Evolutionary conservation across 2,329 filamentous ascomycete genomes (phyloP).

Genomic region (Phoma sp.): DNA sequence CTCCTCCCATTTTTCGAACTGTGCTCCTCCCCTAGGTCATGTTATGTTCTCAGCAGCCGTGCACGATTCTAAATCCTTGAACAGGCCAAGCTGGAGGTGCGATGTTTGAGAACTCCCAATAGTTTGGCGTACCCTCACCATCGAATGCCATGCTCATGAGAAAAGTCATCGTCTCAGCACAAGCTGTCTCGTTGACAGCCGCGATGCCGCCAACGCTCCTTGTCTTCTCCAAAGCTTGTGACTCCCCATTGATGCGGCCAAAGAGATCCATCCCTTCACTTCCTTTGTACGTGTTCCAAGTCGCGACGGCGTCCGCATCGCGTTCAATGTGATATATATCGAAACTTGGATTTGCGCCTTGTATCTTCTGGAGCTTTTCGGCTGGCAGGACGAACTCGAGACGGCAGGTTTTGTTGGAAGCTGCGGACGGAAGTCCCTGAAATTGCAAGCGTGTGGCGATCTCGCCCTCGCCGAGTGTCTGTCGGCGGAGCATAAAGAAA

Average conservation of each 20-base stretch:
- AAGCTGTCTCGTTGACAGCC: constrained; percentile 25
- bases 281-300: constrained; percentile 32
- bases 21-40: no score
- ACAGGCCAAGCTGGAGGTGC: constrained; percentile 30
- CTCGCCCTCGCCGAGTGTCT: constrained; percentile 24
- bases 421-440: constrained; percentile 5
- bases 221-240: constrained; percentile 19
- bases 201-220: constrained; percentile 25
- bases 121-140: constrained; percentile 29
- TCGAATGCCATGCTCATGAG: constrained; percentile 37
- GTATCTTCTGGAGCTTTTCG: constrained; percentile 16
- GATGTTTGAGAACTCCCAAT: constrained; percentile 37
- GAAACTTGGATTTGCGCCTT: constrained; percentile 33
- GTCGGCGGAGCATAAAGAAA: constrained; percentile 42
- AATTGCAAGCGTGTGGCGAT: constrained; percentile 39
- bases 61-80: constrained; percentile 37
- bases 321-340: constrained; percentile 33
- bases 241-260: constrained; percentile 32
- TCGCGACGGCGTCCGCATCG: constrained; percentile 20
- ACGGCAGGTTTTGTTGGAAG: constrained; percentile 27
- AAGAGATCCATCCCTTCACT: constrained; percentile 19
- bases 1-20: no score
- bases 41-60: constrained; percentile 27
- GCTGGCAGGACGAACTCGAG: constrained; percentile 37
- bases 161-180: constrained; percentile 39